Percentiles rank a stretch among this genome's conserved stretches.
These are phyloP conservation scores for Myxozyma sirexii DNA, from an alignment of 805 yeast genomes.

Conservation along the genomic window DNA sequence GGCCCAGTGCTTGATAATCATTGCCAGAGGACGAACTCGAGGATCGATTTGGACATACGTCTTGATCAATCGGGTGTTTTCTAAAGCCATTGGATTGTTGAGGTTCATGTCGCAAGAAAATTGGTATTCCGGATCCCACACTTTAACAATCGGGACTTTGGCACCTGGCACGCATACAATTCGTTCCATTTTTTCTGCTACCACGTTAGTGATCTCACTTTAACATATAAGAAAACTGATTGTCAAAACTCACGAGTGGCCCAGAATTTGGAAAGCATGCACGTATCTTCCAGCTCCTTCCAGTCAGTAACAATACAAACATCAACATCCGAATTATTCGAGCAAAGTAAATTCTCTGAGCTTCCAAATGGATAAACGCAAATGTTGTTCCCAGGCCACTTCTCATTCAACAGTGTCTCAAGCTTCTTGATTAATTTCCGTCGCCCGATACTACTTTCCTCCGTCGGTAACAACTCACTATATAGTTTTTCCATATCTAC, in stretches of 20 bases:
- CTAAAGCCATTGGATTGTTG: constrained; percentile 36
- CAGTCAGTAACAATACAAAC: constrained; percentile 34
- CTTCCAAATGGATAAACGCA: constrained; percentile 34
- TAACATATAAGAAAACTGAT: too few species aligned
- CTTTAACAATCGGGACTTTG: constrained; percentile 38
- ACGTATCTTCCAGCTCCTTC: constrained; percentile 28
- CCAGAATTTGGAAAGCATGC: constrained; percentile 33
- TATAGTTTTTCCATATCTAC: constrained; percentile 22
- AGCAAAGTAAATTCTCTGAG: constrained; percentile 34
- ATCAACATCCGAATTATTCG: constrained; percentile 36
- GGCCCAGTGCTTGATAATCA: constrained; percentile 38
- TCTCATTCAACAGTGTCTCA: constrained; percentile 25
- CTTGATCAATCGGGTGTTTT: constrained; percentile 36
- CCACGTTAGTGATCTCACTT: too few species aligned
- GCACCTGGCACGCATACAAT: constrained; percentile 37
- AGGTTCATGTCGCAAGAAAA: constrained; percentile 38
- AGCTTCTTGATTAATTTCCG: constrained; percentile 28
- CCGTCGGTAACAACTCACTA: constrained; percentile 25
- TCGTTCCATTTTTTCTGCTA: constrained; percentile 32
- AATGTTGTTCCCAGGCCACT: constrained; percentile 34
- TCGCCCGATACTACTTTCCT: constrained; percentile 21
- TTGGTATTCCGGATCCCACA: constrained; percentile 37
- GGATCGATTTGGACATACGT: constrained; percentile 36
- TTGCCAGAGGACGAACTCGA: constrained; percentile 37
- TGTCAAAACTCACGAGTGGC: constrained; percentile 26